These are phyloP conservation scores for Biscogniauxia mediterranea DNA, from an alignment of 2,329 filamentous ascomycete species.

Conservation along the genomic window DNA sequence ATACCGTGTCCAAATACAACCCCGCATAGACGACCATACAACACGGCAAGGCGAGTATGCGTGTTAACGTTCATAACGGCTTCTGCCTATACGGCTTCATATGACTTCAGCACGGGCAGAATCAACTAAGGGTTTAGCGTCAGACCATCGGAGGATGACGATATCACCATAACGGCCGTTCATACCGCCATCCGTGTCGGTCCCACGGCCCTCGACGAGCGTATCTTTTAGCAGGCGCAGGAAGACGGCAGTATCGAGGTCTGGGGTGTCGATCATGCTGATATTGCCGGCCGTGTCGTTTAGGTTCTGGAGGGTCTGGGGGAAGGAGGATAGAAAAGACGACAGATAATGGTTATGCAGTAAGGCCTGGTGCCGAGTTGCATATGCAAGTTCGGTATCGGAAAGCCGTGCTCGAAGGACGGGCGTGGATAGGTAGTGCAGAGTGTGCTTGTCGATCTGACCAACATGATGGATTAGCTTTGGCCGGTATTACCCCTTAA, in stretches of 20 bases:
- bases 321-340: constrained; percentile 83
- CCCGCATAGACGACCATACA: no score
- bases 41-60: no score
- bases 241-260: constrained; percentile 81
- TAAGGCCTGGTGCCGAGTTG: constrained; percentile 79
- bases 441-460: constrained; percentile 73
- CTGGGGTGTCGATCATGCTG: constrained; percentile 88
- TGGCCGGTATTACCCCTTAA: not conserved
- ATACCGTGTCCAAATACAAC: no score
- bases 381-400: constrained; percentile 74
- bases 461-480: constrained; percentile 4
- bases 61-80: no score
- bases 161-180: constrained; percentile 62
- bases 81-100: constrained; percentile 34
- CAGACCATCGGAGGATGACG: constrained; percentile 70
- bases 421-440: constrained; percentile 66
- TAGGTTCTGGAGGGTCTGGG: constrained; percentile 72
- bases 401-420: constrained; percentile 65
- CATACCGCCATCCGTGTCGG: constrained; percentile 60
- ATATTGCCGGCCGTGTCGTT: constrained; percentile 89
- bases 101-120: constrained; percentile 57
- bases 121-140: constrained; percentile 62
- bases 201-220: constrained; percentile 58
- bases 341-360: constrained; percentile 81
- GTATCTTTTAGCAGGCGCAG: constrained; percentile 66